phyloP scores from a whole-genome alignment of 2,329 filamentous ascomycete species.

The Fusarium mundagurra region DNA sequence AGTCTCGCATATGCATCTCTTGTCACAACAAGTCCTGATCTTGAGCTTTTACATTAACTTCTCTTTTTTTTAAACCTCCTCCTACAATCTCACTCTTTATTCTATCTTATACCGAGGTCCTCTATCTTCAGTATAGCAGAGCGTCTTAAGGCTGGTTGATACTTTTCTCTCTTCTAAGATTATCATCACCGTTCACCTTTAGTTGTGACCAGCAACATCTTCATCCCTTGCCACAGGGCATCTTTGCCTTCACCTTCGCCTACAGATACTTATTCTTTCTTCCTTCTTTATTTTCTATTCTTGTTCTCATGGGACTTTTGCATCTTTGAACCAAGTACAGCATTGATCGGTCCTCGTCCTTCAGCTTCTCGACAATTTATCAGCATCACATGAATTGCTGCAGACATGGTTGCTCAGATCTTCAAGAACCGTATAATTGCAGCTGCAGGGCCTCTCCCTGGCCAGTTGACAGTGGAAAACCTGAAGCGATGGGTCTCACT shows the following conservation, averaged over 20 bases:
- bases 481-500: slow-evolving; percentile 72
- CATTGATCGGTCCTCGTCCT: background rate
- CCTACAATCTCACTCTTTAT: too few species aligned
- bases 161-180: background rate
- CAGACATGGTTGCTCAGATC: slow-evolving; percentile 50
- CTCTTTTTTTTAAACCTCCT: background rate
- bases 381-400: background rate
- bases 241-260: background rate
- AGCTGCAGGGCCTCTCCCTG: slow-evolving; percentile 66
- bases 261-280: background rate
- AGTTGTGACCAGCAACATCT: background rate
- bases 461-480: slow-evolving; percentile 59
- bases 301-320: background rate
- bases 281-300: background rate
- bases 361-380: background rate
- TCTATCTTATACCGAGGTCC: too few species aligned
- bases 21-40: background rate
- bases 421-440: slow-evolving; percentile 66
- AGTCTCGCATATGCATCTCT: background rate
- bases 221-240: background rate
- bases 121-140: background rate
- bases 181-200: background rate
- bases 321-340: background rate
- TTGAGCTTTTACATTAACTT: background rate
- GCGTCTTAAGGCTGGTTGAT: background rate